Evolutionary conservation across 2,329 filamentous ascomycete genomes (phyloP).

Genomic region (Cladophialophora immunda): DNA sequence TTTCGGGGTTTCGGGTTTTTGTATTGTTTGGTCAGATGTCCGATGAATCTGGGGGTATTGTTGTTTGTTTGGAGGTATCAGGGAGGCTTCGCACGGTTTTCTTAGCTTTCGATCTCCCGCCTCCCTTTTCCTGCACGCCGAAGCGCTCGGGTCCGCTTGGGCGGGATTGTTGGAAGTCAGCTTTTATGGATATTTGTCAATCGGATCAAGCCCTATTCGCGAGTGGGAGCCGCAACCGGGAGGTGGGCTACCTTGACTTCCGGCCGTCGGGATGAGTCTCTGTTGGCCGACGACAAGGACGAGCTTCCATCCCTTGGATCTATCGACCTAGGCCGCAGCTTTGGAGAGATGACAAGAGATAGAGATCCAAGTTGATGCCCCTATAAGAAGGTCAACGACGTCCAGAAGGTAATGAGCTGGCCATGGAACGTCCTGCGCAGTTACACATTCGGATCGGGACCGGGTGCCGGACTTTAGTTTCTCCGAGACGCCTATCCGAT

Average conservation of each 20-base stretch:
- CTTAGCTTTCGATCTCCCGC: too few relatives aligned
- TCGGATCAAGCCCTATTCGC: background rate
- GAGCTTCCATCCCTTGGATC: background rate
- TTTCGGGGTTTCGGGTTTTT: background rate
- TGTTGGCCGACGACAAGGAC: background rate
- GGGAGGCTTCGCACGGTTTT: too few relatives aligned
- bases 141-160: background rate
- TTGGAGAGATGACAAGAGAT: background rate
- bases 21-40: background rate
- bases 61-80: too few relatives aligned
- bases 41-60: background rate
- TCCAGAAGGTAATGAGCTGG: background rate
- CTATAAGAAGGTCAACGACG: background rate
- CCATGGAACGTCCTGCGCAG: background rate
- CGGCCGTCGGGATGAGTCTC: background rate
- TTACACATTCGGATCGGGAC: background rate
- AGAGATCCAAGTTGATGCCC: too few relatives aligned
- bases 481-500: background rate
- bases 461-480: background rate
- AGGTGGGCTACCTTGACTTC: background rate
- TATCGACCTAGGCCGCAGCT: background rate
- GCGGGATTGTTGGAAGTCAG: background rate
- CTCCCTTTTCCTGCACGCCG: background rate
- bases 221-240: conserved; percentile 4
- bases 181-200: background rate